A percentile compares a stretch with the other conserved stretches of the same genome.
These are phyloP conservation scores for Stagonosporopsis cucurbitacearum DNA, from an alignment of 2,329 filamentous ascomycete genomes.

Conservation along the genomic window DNA sequence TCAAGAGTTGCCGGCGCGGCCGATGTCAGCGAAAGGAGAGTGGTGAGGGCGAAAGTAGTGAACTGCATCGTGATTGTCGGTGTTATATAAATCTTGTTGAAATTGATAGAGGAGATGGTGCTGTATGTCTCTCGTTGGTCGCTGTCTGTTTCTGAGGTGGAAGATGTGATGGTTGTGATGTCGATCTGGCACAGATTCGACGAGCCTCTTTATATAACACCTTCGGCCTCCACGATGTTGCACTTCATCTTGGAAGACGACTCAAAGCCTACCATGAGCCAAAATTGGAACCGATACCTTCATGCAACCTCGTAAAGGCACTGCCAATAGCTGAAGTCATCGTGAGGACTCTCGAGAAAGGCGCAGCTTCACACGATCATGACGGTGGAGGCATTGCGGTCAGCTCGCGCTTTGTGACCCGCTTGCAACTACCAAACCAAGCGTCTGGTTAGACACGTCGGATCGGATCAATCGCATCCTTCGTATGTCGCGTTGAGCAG, in stretches of 20 bases:
- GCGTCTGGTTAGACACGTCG: background rate
- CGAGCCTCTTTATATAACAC: background rate
- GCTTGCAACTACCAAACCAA: background rate
- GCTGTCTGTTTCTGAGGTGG: background rate
- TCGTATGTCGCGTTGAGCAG: background rate
- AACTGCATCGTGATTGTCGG: constrained; percentile 15
- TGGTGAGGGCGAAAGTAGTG: constrained; percentile 9
- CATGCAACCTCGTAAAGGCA: background rate
- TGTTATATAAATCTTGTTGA: background rate
- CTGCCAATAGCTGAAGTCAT: background rate
- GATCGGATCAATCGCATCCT: background rate
- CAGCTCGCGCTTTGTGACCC: background rate
- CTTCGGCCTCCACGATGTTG: background rate
- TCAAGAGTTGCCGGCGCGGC: constrained; percentile 12
- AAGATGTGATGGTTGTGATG: background rate
- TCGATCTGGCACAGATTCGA: background rate
- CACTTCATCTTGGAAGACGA: background rate
- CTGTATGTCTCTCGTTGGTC: background rate
- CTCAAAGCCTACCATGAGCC: background rate
- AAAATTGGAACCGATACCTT: background rate
- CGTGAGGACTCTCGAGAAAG: background rate
- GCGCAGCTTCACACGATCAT: constrained; percentile 5
- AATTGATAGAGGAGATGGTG: background rate
- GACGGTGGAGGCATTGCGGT: constrained; percentile 5
- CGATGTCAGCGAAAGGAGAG: constrained; percentile 15